phyloP scores from a whole-genome alignment of 2,329 filamentous ascomycete species.

The Aaosphaeria arxii region DNA sequence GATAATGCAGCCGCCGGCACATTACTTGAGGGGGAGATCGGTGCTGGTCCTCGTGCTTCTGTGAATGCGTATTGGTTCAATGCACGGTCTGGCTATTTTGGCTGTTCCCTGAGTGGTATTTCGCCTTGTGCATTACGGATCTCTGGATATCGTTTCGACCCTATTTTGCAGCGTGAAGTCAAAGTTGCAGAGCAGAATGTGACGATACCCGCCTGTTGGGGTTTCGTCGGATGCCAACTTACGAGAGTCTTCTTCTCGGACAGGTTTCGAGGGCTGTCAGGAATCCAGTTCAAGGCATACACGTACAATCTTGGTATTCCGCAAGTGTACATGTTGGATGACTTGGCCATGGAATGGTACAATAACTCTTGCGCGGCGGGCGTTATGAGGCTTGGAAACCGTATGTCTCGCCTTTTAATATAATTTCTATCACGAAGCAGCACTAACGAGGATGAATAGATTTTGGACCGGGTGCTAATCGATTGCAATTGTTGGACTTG shows the following conservation, averaged over 20 bases:
- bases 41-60: conserved; percentile 42
- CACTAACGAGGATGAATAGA: too few relatives aligned
- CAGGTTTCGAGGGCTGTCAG: conserved; percentile 40
- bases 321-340: conserved; percentile 48
- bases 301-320: conserved; percentile 37
- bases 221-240: conserved; percentile 42
- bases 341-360: conserved; percentile 48
- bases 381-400: conserved; percentile 28
- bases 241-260: conserved; percentile 42
- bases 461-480: too few relatives aligned
- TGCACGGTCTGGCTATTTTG: conserved; percentile 45
- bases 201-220: conserved; percentile 42
- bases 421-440: neutral
- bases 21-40: conserved; percentile 45
- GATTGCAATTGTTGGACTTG: too few relatives aligned
- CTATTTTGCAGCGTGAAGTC: conserved; percentile 31
- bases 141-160: conserved; percentile 45
- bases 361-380: conserved; percentile 51
- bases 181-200: conserved; percentile 36
- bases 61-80: conserved; percentile 52
- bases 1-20: conserved; percentile 30
- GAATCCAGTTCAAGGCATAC: conserved; percentile 49
- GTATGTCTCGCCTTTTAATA: conserved; percentile 11
- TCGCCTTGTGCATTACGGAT: conserved; percentile 44
- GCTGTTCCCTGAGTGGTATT: conserved; percentile 44